These are phyloP conservation scores for Epichloe uncinata DNA, from an alignment of 2,329 filamentous ascomycete species.

Conservation along the genomic window DNA sequence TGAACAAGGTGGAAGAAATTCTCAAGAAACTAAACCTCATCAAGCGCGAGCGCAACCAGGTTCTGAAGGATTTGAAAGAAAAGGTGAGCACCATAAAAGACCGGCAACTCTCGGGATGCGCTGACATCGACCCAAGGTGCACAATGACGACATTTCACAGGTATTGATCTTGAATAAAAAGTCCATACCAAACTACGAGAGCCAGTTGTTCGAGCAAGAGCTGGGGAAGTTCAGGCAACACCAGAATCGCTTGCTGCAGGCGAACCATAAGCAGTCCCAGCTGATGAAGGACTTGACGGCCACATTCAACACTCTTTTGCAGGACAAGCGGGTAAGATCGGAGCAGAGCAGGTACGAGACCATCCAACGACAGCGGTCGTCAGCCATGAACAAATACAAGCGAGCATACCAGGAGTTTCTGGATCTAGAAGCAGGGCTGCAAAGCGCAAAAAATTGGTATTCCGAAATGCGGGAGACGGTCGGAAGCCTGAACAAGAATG, in stretches of 20 bases:
- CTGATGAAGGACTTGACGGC: slow-evolving; percentile 90
- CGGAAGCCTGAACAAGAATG: slow-evolving; percentile 85
- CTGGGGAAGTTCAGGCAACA: slow-evolving; percentile 95
- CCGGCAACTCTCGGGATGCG: too few relatives aligned
- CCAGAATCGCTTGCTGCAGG: slow-evolving; percentile 80
- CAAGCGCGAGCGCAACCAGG: slow-evolving; percentile 81
- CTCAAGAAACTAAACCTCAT: slow-evolving; percentile 84
- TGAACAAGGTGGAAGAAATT: slow-evolving; percentile 75
- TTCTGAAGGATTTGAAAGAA: slow-evolving; percentile 92
- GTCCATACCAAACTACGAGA: slow-evolving; percentile 82
- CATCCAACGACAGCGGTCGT: slow-evolving; percentile 68
- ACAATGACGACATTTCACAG: slow-evolving; percentile 94
- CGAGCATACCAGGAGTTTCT: slow-evolving; percentile 86
- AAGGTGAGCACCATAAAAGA: slow-evolving; percentile 50
- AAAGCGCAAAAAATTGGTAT: slow-evolving; percentile 89
- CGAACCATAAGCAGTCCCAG: slow-evolving; percentile 87
- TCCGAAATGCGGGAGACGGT: slow-evolving; percentile 91
- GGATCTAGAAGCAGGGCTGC: slow-evolving; percentile 73
- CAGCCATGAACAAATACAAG: slow-evolving; percentile 77
- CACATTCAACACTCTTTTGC: slow-evolving; percentile 74
- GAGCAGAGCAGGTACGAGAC: slow-evolving; percentile 93
- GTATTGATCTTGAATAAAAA: slow-evolving; percentile 98
- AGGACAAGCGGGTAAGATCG: slow-evolving; percentile 84
- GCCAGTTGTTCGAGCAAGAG: slow-evolving; percentile 84
- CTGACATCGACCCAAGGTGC: slow-evolving; percentile 44